phyloP scores from a whole-genome alignment of 352 stramenopile species.

The Aphanomyces astaci region DNA sequence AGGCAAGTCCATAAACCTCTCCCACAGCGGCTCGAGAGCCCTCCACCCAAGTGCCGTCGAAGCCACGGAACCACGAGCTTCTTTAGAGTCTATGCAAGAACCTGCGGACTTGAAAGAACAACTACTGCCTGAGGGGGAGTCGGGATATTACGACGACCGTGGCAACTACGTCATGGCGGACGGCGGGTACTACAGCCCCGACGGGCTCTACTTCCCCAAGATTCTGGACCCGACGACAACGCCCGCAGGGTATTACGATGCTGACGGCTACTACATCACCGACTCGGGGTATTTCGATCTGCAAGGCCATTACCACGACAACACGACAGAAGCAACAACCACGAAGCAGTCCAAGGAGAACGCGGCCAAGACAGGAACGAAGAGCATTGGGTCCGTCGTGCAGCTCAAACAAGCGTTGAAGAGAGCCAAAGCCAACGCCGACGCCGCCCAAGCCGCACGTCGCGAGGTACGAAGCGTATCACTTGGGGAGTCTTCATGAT shows the following conservation, averaged over 20 bases:
- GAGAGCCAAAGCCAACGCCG: constrained; percentile 5
- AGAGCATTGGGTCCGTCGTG: neutral
- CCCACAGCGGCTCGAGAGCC: no score
- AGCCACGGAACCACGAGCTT: neutral
- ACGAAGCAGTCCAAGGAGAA: no score
- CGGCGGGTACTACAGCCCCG: constrained; percentile 1
- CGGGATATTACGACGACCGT: constrained; percentile 11
- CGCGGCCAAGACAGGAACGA: neutral
- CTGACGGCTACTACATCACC: constrained; percentile 6
- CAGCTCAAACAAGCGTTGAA: constrained; percentile 15
- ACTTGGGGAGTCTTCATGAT: no score
- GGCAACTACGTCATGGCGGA: constrained; percentile 9
- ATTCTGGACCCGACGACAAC: neutral
- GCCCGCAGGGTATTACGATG: neutral
- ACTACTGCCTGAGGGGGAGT: neutral
- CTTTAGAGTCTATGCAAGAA: neutral
- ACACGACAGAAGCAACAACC: neutral
- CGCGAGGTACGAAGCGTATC: neutral
- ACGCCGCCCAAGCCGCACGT: neutral
- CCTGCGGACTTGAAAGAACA: no score
- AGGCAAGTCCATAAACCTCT: no score
- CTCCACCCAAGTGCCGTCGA: no score
- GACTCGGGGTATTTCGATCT: constrained; percentile 14
- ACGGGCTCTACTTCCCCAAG: neutral
- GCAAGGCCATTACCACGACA: neutral